These are phyloP conservation scores for Metschnikowia vanudenii DNA, from an alignment of 805 yeast species.

Conservation along the genomic window DNA sequence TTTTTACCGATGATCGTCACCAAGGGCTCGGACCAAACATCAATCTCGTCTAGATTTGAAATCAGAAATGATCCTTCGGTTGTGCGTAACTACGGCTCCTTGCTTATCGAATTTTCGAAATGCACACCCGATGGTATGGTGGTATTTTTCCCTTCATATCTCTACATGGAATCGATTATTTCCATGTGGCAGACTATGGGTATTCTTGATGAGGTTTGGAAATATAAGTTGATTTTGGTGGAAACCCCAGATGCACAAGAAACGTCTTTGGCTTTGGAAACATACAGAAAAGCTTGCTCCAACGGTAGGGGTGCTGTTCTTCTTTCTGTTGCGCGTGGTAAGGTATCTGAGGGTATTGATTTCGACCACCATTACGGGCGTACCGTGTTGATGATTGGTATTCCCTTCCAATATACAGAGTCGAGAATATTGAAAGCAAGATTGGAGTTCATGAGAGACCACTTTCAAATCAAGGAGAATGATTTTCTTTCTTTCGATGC, in stretches of 20 bases:
- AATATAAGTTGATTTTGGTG: conserved; percentile 87
- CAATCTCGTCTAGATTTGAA: conserved; percentile 93
- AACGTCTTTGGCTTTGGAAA: conserved; percentile 91
- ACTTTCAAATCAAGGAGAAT: conserved; percentile 87
- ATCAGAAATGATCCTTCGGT: conserved; percentile 97
- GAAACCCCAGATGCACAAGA: conserved; percentile 99
- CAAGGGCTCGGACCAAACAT: conserved; percentile 97
- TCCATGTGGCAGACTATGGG: conserved; percentile 99
- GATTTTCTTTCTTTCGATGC: conserved; percentile 98
- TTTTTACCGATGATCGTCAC: conserved; percentile 95
- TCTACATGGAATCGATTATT: conserved; percentile 96
- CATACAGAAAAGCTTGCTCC: conserved; percentile 92
- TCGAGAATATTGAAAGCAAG: conserved; percentile 94
- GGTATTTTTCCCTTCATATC: conserved; percentile 94
- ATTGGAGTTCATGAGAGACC: conserved; percentile 88
- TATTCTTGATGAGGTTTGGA: conserved; percentile 97
- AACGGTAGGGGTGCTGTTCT: conserved; percentile 98
- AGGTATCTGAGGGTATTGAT: conserved; percentile 98
- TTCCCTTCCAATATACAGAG: conserved; percentile 98
- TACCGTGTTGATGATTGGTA: conserved; percentile 97
- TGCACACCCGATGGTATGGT: conserved; percentile 98
- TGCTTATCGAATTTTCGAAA: conserved; percentile 88
- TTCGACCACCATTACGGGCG: conserved; percentile 98
- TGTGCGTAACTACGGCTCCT: conserved; percentile 92
- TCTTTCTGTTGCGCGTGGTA: conserved; percentile 97